phyloP scores from a whole-genome alignment of 306 rosid genomes.

The Luffa acutangula region DNA sequence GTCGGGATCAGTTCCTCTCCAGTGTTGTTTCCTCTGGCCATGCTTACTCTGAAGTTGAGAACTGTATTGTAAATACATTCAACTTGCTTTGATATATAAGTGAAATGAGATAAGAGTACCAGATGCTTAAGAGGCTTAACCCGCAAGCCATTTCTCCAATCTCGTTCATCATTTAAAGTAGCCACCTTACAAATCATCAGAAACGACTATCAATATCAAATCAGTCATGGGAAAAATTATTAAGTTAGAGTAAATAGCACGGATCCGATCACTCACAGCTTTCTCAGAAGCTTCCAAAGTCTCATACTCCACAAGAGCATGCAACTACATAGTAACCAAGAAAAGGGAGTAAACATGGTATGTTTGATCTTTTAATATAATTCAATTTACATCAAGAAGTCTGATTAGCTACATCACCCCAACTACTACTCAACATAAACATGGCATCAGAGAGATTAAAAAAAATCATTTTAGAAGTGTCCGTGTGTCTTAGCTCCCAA shows the following conservation, averaged over 20 bases:
- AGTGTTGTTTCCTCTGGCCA: constrained; percentile 54
- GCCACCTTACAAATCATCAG: constrained; percentile 43
- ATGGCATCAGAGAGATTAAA: not conserved
- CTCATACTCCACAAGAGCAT: constrained; percentile 88
- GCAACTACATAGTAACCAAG: constrained; percentile 35
- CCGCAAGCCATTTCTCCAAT: constrained; percentile 95
- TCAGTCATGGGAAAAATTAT: not conserved
- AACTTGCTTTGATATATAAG: not conserved
- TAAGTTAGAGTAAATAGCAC: not conserved
- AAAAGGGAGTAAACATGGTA: not conserved
- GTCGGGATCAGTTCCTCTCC: constrained; percentile 59
- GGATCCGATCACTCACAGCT: constrained; percentile 57
- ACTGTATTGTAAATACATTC: constrained; percentile 11
- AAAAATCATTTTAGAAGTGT: too few species aligned
- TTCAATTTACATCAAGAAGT: not conserved
- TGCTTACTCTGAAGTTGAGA: constrained; percentile 44
- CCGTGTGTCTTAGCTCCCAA: too few species aligned
- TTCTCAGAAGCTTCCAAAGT: constrained; percentile 81
- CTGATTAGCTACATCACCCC: not conserved
- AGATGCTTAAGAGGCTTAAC: constrained; percentile 68
- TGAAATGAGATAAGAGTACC: constrained; percentile 28
- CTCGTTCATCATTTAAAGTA: constrained; percentile 59
- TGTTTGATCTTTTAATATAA: not conserved
- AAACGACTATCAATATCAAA: not conserved
- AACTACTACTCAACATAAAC: not conserved